Conservation (phyloP, 2,329 filamentous ascomycete genomes). For the Pyricularia sp. region DNA sequence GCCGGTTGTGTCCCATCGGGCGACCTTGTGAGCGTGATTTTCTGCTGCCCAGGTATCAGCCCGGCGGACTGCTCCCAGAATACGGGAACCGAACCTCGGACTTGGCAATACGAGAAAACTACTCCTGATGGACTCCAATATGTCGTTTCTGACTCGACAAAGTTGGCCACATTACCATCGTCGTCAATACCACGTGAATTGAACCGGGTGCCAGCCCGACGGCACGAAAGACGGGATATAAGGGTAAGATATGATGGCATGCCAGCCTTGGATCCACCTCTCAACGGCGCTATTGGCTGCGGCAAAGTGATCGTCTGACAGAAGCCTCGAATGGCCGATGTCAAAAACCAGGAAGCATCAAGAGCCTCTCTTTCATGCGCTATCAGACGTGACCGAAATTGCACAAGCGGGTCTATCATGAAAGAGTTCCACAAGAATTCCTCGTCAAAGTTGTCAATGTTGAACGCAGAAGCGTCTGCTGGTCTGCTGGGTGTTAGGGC, state of each 20-base stretch:
- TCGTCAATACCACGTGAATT: conserved; percentile 97
- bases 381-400: conserved; percentile 76
- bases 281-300: conserved; percentile 62
- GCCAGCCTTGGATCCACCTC: conserved; percentile 49
- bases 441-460: conserved; percentile 87
- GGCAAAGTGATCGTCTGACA: conserved; percentile 81
- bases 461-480: conserved; percentile 68
- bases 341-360: conserved; percentile 82
- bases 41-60: conserved; percentile 84
- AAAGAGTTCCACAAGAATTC: conserved; percentile 97
- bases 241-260: conserved; percentile 78
- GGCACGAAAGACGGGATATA: conserved; percentile 84
- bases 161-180: conserved; percentile 94
- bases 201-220: conserved; percentile 87
- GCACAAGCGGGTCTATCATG: conserved; percentile 88
- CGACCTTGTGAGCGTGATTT: conserved; percentile 84
- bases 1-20: conserved; percentile 86
- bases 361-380: conserved; percentile 66
- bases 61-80: conserved; percentile 96
- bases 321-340: conserved; percentile 89
- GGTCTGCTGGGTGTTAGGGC: conserved; percentile 38
- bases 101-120: conserved; percentile 88
- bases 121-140: conserved; percentile 73
- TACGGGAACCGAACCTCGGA: conserved; percentile 84
- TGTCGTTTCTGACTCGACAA: conserved; percentile 94